Evolutionary conservation across 371 early-diverging fungal species (phyloP), one percentile per base, ranked within the genome.

Genomic region (Mortierella sp.): DNA sequence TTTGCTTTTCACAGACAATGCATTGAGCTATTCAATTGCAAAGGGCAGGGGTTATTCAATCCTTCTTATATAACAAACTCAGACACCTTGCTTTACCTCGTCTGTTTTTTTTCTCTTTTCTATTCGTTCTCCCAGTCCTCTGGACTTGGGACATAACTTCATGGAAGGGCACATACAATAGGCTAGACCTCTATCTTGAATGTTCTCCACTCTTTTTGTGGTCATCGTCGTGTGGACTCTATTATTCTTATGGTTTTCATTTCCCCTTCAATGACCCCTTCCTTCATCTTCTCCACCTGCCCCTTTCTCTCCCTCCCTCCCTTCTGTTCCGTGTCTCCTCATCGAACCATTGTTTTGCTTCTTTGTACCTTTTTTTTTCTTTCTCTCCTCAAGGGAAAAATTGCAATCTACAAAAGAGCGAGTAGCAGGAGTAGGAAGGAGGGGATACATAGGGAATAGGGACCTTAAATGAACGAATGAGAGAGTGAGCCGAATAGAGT

Each of bases 241-340:
- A 37, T 37, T 37, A 13, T 61, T 64, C 37, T 64, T 64, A 64
- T 64, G 67, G 67, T 64, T 64, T 64, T 64, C 67, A 64, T 37
- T 37, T 64, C 67, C 57, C 40, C 61, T 61, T 50, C 50, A 50
- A 3, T 50, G 50, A 50, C 5, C 31, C 31, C 34, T 31, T 16
- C 31, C 14, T 28, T 57, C 57, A 24, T n/a, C 54, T n/a, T 57
- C 57, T 26, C 26, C 28, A 0, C 28, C 57, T 57, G 11, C 26
- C 57, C 26, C 57, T 57, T 14, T 28, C 57, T 57, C 5, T 55
- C 19, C 24, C 19, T 5, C 19, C 26, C 28, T 59, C 37, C 31
- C 19, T 16, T 61, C 34, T 4, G 19, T 34, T 31, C 13, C 10
- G 43, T 57, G 28, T 34, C 61, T 24, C 67, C 40, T 64, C 67